Conservation (phyloP, 768 basidiomycete genomes). For the Hebeloma cylindrosporum region DNA sequence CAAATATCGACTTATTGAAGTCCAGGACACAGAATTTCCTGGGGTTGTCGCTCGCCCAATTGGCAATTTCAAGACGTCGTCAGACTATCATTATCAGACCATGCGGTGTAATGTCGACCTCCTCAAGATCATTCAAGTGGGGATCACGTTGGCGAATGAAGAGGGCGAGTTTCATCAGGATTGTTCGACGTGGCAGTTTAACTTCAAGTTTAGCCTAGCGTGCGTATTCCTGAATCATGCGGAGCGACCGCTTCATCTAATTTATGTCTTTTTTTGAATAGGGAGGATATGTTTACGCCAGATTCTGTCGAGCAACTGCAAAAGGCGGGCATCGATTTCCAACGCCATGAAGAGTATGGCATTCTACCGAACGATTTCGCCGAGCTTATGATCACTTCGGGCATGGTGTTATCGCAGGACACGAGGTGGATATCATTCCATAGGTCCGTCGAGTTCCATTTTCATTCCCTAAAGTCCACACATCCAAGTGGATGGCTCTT, state of each 20-base stretch:
- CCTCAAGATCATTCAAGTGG: slow-evolving; percentile 96
- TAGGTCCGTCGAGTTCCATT: slow-evolving; percentile 62
- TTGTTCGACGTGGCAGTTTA: slow-evolving; percentile 98
- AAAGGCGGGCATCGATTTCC: slow-evolving; percentile 95
- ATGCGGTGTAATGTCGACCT: slow-evolving; percentile 99
- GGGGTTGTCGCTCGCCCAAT: slow-evolving; percentile 98
- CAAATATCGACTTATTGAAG: slow-evolving; percentile 26
- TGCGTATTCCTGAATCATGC: slow-evolving; percentile 18
- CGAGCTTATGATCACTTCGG: slow-evolving; percentile 95
- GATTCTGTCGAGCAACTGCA: slow-evolving; percentile 93
- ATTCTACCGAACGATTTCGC: slow-evolving; percentile 94
- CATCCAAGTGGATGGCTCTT: background rate
- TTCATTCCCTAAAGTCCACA: background rate
- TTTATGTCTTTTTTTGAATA: slow-evolving; percentile 29
- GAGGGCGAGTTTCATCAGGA: slow-evolving; percentile 90
- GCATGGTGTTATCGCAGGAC: slow-evolving; percentile 84
- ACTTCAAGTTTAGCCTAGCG: slow-evolving; percentile 92
- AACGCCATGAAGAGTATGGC: slow-evolving; percentile 88
- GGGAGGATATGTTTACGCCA: slow-evolving; percentile 99
- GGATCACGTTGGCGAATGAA: slow-evolving; percentile 92
- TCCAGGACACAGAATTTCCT: slow-evolving; percentile 97
- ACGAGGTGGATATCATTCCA: slow-evolving; percentile 98
- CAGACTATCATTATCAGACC: slow-evolving; percentile 99
- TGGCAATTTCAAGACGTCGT: slow-evolving; percentile 92
- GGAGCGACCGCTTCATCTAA: background rate